phyloP scores from a whole-genome alignment of 2,329 filamentous ascomycete genomes.

The Teratosphaeria destructans region DNA sequence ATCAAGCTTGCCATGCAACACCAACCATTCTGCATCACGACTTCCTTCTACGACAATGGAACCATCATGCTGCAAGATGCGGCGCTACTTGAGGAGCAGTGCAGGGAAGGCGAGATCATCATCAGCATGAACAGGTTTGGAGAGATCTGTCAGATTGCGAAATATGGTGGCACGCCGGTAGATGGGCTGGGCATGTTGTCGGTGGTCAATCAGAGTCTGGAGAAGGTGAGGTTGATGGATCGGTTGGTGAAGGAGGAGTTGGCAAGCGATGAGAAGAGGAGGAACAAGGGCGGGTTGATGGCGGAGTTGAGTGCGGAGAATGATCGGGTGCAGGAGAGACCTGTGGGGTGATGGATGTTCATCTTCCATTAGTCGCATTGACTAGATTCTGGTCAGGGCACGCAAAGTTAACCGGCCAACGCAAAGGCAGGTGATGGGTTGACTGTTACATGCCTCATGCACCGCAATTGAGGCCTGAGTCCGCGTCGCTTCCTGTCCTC shows the following conservation, averaged over 20 bases:
- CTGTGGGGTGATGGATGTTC: neutral
- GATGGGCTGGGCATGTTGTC: conserved; percentile 69
- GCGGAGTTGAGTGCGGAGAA: conserved; percentile 79
- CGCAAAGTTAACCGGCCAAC: too few relatives aligned
- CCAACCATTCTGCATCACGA: conserved; percentile 82
- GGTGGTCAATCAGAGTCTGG: conserved; percentile 63
- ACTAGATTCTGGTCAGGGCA: neutral
- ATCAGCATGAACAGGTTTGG: conserved; percentile 83
- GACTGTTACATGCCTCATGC: too few relatives aligned
- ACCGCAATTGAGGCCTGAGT: too few relatives aligned
- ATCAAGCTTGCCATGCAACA: conserved; percentile 86
- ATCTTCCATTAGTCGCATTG: neutral
- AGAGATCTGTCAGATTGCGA: conserved; percentile 83
- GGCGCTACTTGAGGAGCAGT: conserved; percentile 63
- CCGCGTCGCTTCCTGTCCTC: too few relatives aligned
- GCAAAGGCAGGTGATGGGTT: too few relatives aligned
- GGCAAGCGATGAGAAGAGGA: conserved; percentile 65
- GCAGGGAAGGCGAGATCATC: conserved; percentile 62
- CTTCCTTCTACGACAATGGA: conserved; percentile 67
- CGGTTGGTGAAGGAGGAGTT: conserved; percentile 62
- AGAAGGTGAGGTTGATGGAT: conserved; percentile 72
- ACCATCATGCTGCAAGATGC: conserved; percentile 64
- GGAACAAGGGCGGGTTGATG: conserved; percentile 68
- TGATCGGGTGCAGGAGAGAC: conserved; percentile 33
- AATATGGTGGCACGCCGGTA: conserved; percentile 73